phyloP scores from a whole-genome alignment of 345 rosid species.

The Excoecaria cochinchinensis region DNA sequence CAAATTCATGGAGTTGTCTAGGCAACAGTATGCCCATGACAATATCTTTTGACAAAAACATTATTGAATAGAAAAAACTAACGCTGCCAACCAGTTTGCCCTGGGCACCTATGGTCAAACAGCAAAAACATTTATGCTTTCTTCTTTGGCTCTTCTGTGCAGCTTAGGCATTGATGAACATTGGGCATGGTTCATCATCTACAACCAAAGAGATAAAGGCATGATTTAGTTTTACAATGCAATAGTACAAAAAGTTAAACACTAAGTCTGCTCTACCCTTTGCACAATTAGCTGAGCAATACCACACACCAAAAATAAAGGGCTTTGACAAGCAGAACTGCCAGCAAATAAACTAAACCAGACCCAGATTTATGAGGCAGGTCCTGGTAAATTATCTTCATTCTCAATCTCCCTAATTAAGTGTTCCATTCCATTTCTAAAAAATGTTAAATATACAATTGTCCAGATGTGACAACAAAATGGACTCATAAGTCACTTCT shows the following conservation, averaged over 20 bases:
- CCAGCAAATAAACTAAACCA: background rate
- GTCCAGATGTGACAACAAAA: background rate
- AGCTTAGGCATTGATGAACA: background rate
- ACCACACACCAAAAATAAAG: background rate
- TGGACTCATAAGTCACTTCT: background rate
- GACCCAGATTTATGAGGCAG: background rate
- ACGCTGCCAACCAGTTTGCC: background rate
- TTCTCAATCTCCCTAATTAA: no score
- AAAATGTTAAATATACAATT: background rate
- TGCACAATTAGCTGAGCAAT: background rate
- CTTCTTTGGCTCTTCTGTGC: background rate
- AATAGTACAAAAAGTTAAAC: background rate
- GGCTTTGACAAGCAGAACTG: background rate
- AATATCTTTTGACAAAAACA: constrained; percentile 7
- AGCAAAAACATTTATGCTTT: constrained; percentile 10
- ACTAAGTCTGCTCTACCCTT: no score
- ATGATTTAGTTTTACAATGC: background rate
- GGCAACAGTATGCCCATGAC: background rate
- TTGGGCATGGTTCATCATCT: constrained; percentile 9
- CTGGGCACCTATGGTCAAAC: background rate
- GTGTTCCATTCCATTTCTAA: background rate
- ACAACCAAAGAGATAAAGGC: constrained; percentile 5
- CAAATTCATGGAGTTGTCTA: constrained; percentile 9
- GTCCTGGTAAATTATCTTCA: no score
- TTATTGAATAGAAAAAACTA: constrained; percentile 22